Base-by-base conservation (phyloP, 306 rosid species). In the Senna siamea region DNA sequence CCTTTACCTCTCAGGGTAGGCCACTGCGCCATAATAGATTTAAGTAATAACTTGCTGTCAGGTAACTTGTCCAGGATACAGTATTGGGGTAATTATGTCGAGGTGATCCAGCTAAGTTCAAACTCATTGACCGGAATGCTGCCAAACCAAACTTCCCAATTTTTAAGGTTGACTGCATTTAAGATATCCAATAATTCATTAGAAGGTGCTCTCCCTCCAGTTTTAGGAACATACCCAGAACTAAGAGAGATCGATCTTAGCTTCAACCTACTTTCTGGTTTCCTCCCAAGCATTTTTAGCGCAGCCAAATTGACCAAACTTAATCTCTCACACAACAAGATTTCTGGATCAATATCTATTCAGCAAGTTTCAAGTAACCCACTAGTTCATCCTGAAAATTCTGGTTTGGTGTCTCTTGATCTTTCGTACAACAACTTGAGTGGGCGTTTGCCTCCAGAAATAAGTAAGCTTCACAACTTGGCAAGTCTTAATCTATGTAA, bases 21-120 rank as follows among this genome's bases (percentile, higher is more conserved):
- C 11, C 89, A 79, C 44, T 91, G 97, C 71, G 68, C 87, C 48
- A 52, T 77, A 63, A 22, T 91, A 73, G 97, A 91, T 78, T 81
- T 91, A 70, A 89, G 97, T 72, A 89, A 89, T 50, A 91, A 91
- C 75, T 79, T 51, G 79, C 77, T 91, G 35, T 87, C 85, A 0
- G 95, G 93, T 47, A 66, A 87, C 68, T 19, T 91, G 66, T 85
- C 91, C 26, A 85, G 88, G 85, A 84, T 89, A 73, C 83, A 63
- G 63, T 76, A 81, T 76, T 91, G 97, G 97, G 95, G 95, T 38
- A 87, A 89, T 79, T 81, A 89, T 81, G 85, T 89, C 6, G 91
- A 91, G 82, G 86, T 87, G 54, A 78, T 91, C 80, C 85, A 84
- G 82, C 66, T 91, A 51, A 87, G 88, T 76, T 82, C 86, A 41